Evolutionary conservation across 163 green algal species (phyloP), one percentile per base, ranked within the genome.

Genomic region (Chlamydomonas reinhardtii): DNA sequence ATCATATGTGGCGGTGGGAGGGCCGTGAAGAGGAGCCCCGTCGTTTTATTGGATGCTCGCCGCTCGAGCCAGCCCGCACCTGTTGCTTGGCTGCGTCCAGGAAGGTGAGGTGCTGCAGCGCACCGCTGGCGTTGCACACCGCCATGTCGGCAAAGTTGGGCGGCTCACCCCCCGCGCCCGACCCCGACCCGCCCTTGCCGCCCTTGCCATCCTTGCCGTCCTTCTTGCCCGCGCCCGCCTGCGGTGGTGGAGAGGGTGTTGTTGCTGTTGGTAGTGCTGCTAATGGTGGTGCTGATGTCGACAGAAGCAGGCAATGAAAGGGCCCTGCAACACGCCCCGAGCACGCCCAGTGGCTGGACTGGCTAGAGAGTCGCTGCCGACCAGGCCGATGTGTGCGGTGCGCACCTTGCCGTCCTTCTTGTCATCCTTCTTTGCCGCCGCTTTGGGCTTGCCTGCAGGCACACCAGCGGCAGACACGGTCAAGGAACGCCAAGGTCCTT

Each of bases 51-150:
- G 39, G n/a, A n/a, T n/a, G n/a, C n/a, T n/a, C n/a, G n/a, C n/a
- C 20, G 2, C 71, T 27, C 37, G 32, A 16, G 24, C 71, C 11
- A 34, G 9, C 48, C 6, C 81, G 43, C 35, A 93, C 79, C 81
- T 93, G 75, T 25, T 81, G 39, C 84, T 94, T 94, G 52, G 88
- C 91, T 5, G 71, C 86, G 39, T 94, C 91, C 6, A 90, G 39
- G 76, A 94, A 93, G 22, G 83, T 92, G 35, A 94, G 86, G 77
- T 94, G 91, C 65, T 94, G 90, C 84, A 94, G 74, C 35, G 86
- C 86, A 12, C 91, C 91, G 19, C 83, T 61, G 3, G 76, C 81
- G 48, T 90, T 90, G 83, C 89, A 92, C 32, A 92, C 86, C 20
- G 89, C 85, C 32, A 88, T 83, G 78, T 88, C 85, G 0, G 82